These are phyloP conservation scores for Hypoxylon intermedium DNA, from an alignment of 495 filamentous ascomycete species.

Conservation along the genomic window DNA sequence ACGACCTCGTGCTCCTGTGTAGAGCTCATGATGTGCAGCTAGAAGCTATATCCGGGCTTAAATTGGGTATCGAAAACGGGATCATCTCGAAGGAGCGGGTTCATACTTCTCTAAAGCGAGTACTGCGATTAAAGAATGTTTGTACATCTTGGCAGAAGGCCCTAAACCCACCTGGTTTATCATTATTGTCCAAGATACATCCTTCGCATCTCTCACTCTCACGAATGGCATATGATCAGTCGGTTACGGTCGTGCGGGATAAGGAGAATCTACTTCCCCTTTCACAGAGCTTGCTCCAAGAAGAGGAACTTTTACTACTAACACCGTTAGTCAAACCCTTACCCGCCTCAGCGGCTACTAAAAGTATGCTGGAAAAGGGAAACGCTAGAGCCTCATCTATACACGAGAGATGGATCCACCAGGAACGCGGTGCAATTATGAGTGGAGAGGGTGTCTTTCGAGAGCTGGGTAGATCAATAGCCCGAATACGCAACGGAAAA, in stretches of 20 bases:
- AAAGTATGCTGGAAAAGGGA: conserved; percentile 56
- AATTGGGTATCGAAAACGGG: conserved; percentile 83
- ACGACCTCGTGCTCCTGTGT: conserved; percentile 84
- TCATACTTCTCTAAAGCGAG: conserved; percentile 72
- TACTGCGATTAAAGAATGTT: conserved; percentile 75
- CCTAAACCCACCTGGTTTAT: conserved; percentile 76
- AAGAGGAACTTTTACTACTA: conserved; percentile 81
- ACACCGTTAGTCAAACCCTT: conserved; percentile 87
- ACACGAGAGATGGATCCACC: conserved; percentile 62
- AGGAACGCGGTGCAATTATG: conserved; percentile 74
- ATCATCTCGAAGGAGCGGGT: conserved; percentile 80
- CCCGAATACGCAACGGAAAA: conserved; percentile 79
- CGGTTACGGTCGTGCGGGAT: conserved; percentile 86
- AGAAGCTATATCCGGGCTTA: conserved; percentile 84
- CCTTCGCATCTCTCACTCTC: conserved; percentile 79
- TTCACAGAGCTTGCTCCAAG: conserved; percentile 75
- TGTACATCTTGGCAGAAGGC: conserved; percentile 87
- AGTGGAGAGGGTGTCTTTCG: conserved; percentile 88
- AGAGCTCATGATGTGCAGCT: conserved; percentile 84
- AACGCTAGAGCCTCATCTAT: conserved; percentile 52
- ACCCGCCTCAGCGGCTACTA: conserved; percentile 77
- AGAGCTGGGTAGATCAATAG: conserved; percentile 80
- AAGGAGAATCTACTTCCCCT: conserved; percentile 79
- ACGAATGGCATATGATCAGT: conserved; percentile 80
- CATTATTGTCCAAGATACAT: conserved; percentile 75